phyloP scores from a whole-genome alignment of 192 early-diverging fungal genomes.

The Podila horticola region DNA sequence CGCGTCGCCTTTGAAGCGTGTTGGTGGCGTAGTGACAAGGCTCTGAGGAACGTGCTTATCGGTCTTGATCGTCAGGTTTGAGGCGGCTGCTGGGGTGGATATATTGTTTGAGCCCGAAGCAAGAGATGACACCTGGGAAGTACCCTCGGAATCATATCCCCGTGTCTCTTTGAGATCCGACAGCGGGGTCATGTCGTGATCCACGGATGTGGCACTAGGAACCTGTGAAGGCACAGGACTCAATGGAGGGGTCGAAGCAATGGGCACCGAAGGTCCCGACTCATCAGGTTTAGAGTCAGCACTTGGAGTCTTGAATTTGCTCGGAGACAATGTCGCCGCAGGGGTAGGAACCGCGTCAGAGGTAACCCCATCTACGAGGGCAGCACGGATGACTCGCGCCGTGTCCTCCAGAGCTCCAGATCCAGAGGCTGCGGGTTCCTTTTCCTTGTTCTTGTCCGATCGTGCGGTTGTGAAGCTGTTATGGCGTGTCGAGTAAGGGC shows the following conservation, averaged over 20 bases:
- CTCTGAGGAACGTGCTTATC: not conserved
- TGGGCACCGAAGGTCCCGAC: no score
- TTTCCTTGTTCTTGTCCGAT: not conserved
- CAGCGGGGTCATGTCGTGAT: not conserved
- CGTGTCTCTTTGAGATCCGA: not conserved
- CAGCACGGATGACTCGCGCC: slow-evolving; percentile 3
- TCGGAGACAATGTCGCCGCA: slow-evolving; percentile 16
- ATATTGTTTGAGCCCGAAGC: not conserved
- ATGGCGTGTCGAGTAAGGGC: not conserved
- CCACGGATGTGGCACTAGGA: no score
- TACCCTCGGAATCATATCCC: not conserved
- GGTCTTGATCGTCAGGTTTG: slow-evolving; percentile 27
- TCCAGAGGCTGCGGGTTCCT: not conserved
- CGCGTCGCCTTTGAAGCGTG: slow-evolving; percentile 24
- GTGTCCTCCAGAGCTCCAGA: not conserved
- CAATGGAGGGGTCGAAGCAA: not conserved
- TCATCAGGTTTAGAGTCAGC: not conserved
- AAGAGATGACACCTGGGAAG: not conserved
- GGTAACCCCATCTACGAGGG: slow-evolving; percentile 7
- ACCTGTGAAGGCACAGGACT: not conserved
- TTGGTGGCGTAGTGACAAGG: slow-evolving; percentile 22
- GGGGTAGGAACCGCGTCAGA: not conserved
- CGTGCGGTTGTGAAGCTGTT: not conserved
- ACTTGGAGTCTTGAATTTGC: slow-evolving; percentile 14
- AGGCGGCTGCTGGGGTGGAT: not conserved